phyloP scores from a whole-genome alignment of 768 basidiomycete genomes.

The Inosperma sp. region DNA sequence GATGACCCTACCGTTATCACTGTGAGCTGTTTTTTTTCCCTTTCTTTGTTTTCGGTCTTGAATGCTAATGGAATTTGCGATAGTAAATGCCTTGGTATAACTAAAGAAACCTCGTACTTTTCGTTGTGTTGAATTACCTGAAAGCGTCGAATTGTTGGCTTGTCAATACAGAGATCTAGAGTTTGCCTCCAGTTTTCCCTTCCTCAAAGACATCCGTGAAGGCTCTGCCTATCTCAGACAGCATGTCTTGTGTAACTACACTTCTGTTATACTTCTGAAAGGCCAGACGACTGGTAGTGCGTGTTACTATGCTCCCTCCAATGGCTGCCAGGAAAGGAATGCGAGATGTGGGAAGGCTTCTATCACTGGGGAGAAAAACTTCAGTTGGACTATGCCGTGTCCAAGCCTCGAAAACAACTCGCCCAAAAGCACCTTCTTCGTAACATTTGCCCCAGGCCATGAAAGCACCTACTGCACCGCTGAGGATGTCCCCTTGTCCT shows the following conservation, averaged over 20 bases:
- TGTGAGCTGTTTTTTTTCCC: slow-evolving; percentile 38
- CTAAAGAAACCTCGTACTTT: neutral
- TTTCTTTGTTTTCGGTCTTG: neutral
- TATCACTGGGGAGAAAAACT: slow-evolving; percentile 39
- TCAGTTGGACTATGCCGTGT: neutral
- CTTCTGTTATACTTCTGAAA: slow-evolving; percentile 74
- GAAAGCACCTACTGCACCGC: slow-evolving; percentile 82
- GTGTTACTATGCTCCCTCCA: slow-evolving; percentile 84
- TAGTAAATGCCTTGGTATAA: slow-evolving; percentile 1
- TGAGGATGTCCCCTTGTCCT: slow-evolving; percentile 93
- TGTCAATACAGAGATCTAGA: too few species aligned
- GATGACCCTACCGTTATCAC: slow-evolving; percentile 97
- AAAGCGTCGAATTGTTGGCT: too few species aligned
- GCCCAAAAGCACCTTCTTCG: slow-evolving; percentile 82
- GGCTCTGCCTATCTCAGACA: slow-evolving; percentile 57
- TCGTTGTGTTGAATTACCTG: neutral
- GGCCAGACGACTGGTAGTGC: slow-evolving; percentile 72
- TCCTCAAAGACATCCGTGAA: slow-evolving; percentile 72
- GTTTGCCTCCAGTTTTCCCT: neutral
- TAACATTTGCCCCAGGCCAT: slow-evolving; percentile 96
- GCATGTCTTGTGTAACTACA: slow-evolving; percentile 79
- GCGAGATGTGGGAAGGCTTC: slow-evolving; percentile 49
- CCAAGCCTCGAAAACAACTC: slow-evolving; percentile 20
- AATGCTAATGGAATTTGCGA: neutral
- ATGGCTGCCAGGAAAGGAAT: slow-evolving; percentile 83